These are phyloP conservation scores for Penicillium psychrosexuale DNA, from an alignment of 2,329 filamentous ascomycete species.

Conservation along the genomic window DNA sequence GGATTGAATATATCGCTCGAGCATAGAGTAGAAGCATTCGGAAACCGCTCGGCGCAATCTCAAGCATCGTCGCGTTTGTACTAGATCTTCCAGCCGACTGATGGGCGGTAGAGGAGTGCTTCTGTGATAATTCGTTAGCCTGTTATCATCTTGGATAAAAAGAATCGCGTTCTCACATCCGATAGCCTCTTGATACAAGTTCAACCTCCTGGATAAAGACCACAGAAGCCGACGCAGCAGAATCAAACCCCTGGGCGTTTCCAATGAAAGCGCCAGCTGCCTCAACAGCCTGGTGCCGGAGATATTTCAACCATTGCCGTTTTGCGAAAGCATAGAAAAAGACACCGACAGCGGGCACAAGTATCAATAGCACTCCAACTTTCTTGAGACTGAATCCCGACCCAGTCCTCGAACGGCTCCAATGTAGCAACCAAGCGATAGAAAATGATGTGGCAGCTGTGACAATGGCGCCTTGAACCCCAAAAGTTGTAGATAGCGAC, in stretches of 20 bases:
- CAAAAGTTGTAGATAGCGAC: conserved; percentile 49
- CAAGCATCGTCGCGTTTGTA: conserved; percentile 73
- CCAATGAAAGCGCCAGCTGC: conserved; percentile 67
- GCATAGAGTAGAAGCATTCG: conserved; percentile 64
- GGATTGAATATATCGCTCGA: conserved; percentile 69
- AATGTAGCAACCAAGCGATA: conserved; percentile 67
- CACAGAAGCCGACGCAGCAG: conserved; percentile 69
- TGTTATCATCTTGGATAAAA: not conserved
- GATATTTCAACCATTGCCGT: conserved; percentile 76
- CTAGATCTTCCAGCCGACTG: conserved; percentile 80
- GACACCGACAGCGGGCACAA: conserved; percentile 54
- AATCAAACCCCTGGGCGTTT: conserved; percentile 77
- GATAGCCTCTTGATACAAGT: conserved; percentile 84
- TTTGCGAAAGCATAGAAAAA: conserved; percentile 69
- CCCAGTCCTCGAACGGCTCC: conserved; percentile 60
- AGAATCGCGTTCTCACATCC: conserved; percentile 58
- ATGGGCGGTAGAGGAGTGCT: conserved; percentile 90
- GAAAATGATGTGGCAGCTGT: conserved; percentile 62
- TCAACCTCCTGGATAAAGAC: conserved; percentile 92
- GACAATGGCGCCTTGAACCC: conserved; percentile 62
- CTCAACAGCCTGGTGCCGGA: conserved; percentile 70
- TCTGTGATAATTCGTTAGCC: conserved; percentile 47
- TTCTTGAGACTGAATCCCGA: conserved; percentile 40
- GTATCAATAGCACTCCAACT: conserved; percentile 38
- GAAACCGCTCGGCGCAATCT: conserved; percentile 75